Evolutionary conservation across 371 early-diverging fungal species (phyloP).

Genomic region (Saksenaea oblongispora): DNA sequence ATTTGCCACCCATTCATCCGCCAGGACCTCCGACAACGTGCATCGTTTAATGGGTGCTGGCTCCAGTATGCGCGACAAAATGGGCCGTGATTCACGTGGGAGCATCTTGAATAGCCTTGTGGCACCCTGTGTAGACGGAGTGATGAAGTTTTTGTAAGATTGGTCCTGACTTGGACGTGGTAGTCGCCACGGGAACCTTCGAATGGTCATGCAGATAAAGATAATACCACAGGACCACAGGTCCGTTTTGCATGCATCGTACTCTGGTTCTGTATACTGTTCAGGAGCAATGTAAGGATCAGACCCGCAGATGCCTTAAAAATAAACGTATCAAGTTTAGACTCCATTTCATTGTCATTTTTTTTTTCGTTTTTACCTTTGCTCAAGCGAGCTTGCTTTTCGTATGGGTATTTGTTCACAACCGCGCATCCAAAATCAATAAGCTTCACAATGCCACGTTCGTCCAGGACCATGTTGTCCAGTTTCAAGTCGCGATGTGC

Average conservation of each 20-base stretch:
- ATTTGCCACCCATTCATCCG: conserved; percentile 55
- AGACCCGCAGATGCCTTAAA: conserved; percentile 33
- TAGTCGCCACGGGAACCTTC: conserved; percentile 71
- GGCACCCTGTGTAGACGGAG: conserved; percentile 34
- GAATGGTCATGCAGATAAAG: conserved; percentile 66
- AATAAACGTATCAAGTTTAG: not conserved
- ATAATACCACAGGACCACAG: conserved; percentile 62
- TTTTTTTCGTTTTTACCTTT: conserved; percentile 10
- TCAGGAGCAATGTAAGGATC: conserved; percentile 65
- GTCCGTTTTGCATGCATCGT: conserved; percentile 51
- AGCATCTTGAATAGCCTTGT: conserved; percentile 45
- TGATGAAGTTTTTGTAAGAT: conserved; percentile 46
- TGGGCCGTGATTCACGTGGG: conserved; percentile 43
- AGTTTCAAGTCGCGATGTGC: conserved; percentile 85
- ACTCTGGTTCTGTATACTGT: conserved; percentile 51
- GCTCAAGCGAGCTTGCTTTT: conserved; percentile 18
- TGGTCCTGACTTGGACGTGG: conserved; percentile 46
- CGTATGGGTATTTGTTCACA: conserved; percentile 72
- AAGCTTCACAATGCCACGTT: conserved; percentile 74
- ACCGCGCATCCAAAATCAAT: conserved; percentile 90
- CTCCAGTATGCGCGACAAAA: conserved; percentile 47
- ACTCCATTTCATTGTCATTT: not conserved
- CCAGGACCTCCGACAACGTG: conserved; percentile 44
- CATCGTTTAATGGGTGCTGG: conserved; percentile 52
- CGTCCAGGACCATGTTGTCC: conserved; percentile 75